Base-by-base conservation (phyloP, 345 rosid species). In the Salix exigua region DNA sequence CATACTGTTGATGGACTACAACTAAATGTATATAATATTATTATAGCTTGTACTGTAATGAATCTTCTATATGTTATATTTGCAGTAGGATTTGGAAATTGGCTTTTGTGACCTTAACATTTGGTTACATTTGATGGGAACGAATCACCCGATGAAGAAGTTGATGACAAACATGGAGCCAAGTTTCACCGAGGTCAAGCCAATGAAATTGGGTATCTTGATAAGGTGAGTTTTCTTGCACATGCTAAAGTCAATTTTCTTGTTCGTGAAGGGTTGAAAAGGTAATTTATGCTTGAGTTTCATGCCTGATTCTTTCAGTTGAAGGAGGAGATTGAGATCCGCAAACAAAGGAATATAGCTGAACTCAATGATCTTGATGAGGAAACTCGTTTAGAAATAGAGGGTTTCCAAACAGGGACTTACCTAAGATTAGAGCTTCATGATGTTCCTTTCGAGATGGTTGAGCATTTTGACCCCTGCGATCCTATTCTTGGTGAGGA, bases 371-470 rank as follows among this genome's bases (percentile, higher is more conserved):
- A 89, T 75, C 93, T 93, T 62, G 97, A 91, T 78, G 96, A 92
- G 76, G 89, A 88, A 44, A 86, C 91, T 76, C 87, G 98, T 66
- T 58, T 89, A 69, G 94, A 92, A 82, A 85, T 96, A 44, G 99
- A 93, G 85, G 99, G 99, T 72, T 92, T 89, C 79, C 88, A 77
- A 63, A 89, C 94, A 16, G 99, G 98, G 75, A 86, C 89, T 60
- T 96, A 96, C 80, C 53, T 96, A 62, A 87, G 99, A 70, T 85
- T 96, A 87, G 99, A 91, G 86, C 82, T 96, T 82, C 97, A 89
- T 82, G 90, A 80, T 79, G 97, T 96, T 85, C 95, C 99, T 67
- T 96, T 74, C 74, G 97, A 96, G 88, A 93, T 96, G 99, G 92
- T 91, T 58, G 90, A 91, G 77, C 86, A 89, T 86, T 93, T 92